Evolutionary conservation across 108 stramenopile species (phyloP), one percentile per base, ranked within the genome.

Genomic region (Schizochytrium sp.): DNA sequence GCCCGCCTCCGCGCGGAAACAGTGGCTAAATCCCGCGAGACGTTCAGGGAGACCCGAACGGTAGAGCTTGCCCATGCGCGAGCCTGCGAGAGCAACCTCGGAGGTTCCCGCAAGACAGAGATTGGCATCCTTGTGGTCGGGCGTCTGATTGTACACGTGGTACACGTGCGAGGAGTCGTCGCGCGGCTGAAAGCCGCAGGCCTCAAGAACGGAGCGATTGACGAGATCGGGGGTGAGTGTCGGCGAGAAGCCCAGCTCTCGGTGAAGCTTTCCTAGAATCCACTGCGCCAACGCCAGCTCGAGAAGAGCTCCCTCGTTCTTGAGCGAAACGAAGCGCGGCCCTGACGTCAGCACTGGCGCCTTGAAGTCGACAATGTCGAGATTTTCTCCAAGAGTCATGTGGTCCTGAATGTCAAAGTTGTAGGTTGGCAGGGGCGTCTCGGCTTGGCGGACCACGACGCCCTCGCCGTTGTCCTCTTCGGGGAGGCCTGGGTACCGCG

Each of bases 1-100:
- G 47, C 99, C 99, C 14, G 99, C 99, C 94, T 99, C 99, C 58
- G 97, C 97, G 10, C 99, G 97, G 92, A 98, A 99, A 91, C 98
- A 98, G 44, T 97, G 98, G 21, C 97, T 98, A 72, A 95, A 92
- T 57, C 97, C 96, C 57, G 95, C 97, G 87, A 97, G 95, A 5
- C 91, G 92, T 72, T 97, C 87, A 5, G 98, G 98, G 88, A 99
- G 91, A 5, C 25, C 55, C 29, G 34, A 29, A 5, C 28, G 19
- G 19, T 41, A 45, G 21, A 57, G 25, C 53, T 55, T 55, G 58
- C 55, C 88, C 23, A 43, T 58, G 58, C 16, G 34, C 43, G 60
- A 51, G 12, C 59, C 71, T 18, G 60, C 60, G 53, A 89, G 88
- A 5, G 71, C 44, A 8, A 89, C 60, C 28, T 89, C 88, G 14